Conservation (phyloP, 2,329 filamentous ascomycete species). For the Dothidotthia symphoricarpi region DNA sequence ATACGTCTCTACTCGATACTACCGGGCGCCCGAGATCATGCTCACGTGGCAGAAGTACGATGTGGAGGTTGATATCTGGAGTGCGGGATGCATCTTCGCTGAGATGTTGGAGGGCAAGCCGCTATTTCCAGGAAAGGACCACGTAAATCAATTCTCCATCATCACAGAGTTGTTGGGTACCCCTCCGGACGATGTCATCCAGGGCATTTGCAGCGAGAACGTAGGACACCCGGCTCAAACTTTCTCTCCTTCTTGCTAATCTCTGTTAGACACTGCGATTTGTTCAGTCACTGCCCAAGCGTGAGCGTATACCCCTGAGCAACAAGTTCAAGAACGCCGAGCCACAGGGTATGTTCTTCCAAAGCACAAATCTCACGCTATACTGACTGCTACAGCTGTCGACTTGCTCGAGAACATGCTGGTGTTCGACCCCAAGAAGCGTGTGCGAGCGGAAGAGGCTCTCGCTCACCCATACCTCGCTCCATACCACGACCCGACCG, state of each 20-base stretch:
- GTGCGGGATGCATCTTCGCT: slow-evolving; percentile 96
- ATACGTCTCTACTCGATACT: slow-evolving; percentile 98
- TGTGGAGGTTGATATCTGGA: slow-evolving; percentile 98
- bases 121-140: slow-evolving; percentile 96
- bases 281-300: slow-evolving; percentile 93
- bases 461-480: slow-evolving; percentile 90
- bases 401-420: slow-evolving; percentile 95
- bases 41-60: slow-evolving; percentile 99
- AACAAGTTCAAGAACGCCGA: slow-evolving; percentile 97
- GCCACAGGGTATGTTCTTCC: slow-evolving; percentile 62
- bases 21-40: slow-evolving; percentile 98
- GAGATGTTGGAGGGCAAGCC: slow-evolving; percentile 99
- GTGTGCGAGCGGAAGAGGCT: slow-evolving; percentile 81
- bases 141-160: slow-evolving; percentile 99
- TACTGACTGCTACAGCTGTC: slow-evolving; percentile 60
- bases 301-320: slow-evolving; percentile 80
- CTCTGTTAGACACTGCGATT: slow-evolving; percentile 78
- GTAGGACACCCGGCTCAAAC: slow-evolving; percentile 52
- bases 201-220: slow-evolving; percentile 98
- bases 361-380: not conserved
- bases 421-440: slow-evolving; percentile 96
- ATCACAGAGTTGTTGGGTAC: slow-evolving; percentile 97
- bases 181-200: slow-evolving; percentile 96
- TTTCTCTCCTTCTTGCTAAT: slow-evolving; percentile 15
- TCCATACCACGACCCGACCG: slow-evolving; percentile 94